These are phyloP conservation scores for Flammula alnicola DNA, from an alignment of 1,284 basidiomycete species.

Conservation along the genomic window DNA sequence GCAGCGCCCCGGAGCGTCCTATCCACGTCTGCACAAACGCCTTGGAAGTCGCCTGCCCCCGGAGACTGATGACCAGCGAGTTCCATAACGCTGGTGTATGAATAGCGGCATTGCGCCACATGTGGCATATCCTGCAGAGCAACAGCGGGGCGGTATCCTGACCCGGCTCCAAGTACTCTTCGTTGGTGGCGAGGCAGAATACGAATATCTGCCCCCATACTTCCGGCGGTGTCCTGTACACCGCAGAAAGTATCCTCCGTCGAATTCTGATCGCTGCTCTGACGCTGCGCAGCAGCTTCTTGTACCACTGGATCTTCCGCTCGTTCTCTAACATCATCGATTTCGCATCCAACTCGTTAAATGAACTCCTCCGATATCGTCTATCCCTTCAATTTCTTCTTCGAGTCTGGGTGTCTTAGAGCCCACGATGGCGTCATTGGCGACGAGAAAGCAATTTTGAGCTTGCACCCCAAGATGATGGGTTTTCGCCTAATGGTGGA, in stretches of 20 bases:
- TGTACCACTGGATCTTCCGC: conserved; percentile 4
- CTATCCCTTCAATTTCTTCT: too few relatives aligned
- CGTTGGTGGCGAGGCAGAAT: conserved; percentile 5
- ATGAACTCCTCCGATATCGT: too few relatives aligned
- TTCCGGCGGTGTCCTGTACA: conserved; percentile 7
- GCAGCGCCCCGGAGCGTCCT: conserved; percentile 8
- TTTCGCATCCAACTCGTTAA: conserved; percentile 4
- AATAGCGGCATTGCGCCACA: conserved; percentile 12
- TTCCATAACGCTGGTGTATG: conserved; percentile 11
- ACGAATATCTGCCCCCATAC: conserved; percentile 14
- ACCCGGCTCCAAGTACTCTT: conserved; percentile 7
- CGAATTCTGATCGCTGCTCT: conserved; percentile 4
- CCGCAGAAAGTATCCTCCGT: background rate
- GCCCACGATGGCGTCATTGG: too few relatives aligned
- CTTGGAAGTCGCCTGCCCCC: conserved; percentile 4
- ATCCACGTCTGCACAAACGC: conserved; percentile 10
- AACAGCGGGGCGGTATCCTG: conserved; percentile 6
- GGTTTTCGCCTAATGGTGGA: too few relatives aligned
- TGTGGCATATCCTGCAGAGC: conserved; percentile 9
- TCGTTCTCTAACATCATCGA: conserved; percentile 12
- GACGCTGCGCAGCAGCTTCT: conserved; percentile 4
- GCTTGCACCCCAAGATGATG: too few relatives aligned
- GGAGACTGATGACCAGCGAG: conserved; percentile 8
- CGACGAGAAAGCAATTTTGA: too few relatives aligned
- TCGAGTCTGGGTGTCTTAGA: too few relatives aligned